Conservation (phyloP, 2,329 filamentous ascomycete genomes). For the Colletotrichum lini region DNA sequence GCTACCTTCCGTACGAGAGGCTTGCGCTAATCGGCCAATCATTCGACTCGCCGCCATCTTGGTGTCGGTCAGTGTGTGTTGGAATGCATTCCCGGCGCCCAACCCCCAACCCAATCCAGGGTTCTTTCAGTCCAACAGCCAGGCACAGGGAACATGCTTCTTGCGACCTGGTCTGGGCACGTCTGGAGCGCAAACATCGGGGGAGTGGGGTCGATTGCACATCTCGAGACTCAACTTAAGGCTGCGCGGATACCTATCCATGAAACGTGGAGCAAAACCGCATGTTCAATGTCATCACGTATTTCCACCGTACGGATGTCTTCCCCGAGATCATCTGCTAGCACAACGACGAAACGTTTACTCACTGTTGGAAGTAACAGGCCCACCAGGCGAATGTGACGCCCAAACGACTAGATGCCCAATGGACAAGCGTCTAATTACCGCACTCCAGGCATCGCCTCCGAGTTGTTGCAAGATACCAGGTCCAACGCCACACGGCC, state of each 20-base stretch:
- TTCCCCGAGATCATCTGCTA: conserved; percentile 18
- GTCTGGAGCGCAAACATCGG: conserved; percentile 28
- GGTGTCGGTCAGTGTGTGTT: conserved; percentile 29
- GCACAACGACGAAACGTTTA: background rate
- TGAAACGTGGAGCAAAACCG: conserved; percentile 16
- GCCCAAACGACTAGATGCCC: background rate
- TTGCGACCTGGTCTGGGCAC: conserved; percentile 7
- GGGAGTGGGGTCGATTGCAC: conserved; percentile 19
- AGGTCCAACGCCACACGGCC: conserved; percentile 1
- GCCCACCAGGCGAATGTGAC: background rate
- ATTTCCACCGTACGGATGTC: conserved; percentile 4
- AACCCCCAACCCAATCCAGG: conserved; percentile 15
- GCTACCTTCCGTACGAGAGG: conserved; percentile 1
- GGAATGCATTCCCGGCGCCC: conserved; percentile 14
- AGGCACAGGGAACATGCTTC: conserved; percentile 38
- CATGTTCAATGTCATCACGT: conserved; percentile 9
- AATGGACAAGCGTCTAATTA: conserved; percentile 1
- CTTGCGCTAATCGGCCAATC: conserved; percentile 24
- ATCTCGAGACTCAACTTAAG: conserved; percentile 3
- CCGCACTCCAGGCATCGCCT: background rate
- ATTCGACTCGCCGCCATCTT: conserved; percentile 8
- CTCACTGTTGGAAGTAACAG: conserved; percentile 13
- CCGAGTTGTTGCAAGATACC: conserved; percentile 13
- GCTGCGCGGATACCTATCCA: background rate
- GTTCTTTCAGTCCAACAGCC: conserved; percentile 28